Percentiles rank a stretch among this genome's conserved stretches.
Conservation (phyloP, 805 yeast genomes). For the Metschnikowia arizonensis region DNA sequence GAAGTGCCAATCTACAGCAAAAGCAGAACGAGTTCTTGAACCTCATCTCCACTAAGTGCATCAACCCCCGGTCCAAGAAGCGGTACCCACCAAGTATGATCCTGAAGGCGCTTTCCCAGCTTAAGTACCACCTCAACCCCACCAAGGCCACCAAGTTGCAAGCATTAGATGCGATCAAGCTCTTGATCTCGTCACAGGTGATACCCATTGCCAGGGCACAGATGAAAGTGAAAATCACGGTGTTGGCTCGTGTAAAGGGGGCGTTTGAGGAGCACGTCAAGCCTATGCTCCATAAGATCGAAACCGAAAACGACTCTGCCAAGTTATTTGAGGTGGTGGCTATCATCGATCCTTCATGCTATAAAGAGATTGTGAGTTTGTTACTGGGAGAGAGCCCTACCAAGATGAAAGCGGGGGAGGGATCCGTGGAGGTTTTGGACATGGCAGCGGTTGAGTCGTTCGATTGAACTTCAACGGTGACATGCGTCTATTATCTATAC, state of each 20-base stretch:
- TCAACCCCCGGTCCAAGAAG: conserved; percentile 83
- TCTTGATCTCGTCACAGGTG: conserved; percentile 70
- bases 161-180: conserved; percentile 85
- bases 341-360: conserved; percentile 81
- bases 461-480: neutral
- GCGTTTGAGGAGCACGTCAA: conserved; percentile 30
- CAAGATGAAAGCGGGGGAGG: conserved; percentile 49
- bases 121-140: conserved; percentile 75
- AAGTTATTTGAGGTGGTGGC: conserved; percentile 45
- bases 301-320: conserved; percentile 42
- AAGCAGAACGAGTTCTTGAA: conserved; percentile 78
- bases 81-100: conserved; percentile 95
- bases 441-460: conserved; percentile 75
- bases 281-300: conserved; percentile 35
- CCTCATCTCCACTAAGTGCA: conserved; percentile 82
- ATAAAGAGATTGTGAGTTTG: conserved; percentile 62
- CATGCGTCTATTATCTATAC: too few species aligned
- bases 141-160: conserved; percentile 77
- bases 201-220: conserved; percentile 93
- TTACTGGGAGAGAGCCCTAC: conserved; percentile 44
- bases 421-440: conserved; percentile 76
- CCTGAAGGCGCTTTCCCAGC: conserved; percentile 73
- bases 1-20: conserved; percentile 69
- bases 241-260: conserved; percentile 49
- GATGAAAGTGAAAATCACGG: conserved; percentile 75